Conservation (phyloP, 345 rosid genomes). For the Citrus glauca region DNA sequence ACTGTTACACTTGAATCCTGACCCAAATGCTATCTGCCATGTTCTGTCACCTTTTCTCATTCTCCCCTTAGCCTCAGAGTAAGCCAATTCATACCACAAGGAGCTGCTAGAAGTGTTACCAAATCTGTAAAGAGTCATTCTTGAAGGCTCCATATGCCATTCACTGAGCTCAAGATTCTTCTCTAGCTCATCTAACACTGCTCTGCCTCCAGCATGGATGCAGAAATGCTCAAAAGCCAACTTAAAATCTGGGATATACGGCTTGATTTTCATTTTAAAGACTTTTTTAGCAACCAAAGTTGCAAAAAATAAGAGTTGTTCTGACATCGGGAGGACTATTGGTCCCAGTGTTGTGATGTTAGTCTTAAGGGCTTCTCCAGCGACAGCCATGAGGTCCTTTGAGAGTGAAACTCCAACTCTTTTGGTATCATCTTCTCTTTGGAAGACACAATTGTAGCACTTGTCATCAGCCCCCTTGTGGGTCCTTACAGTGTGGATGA, state of each 20-base stretch:
- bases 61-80: slow-evolving; percentile 82
- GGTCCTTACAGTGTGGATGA: slow-evolving; percentile 88
- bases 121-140: slow-evolving; percentile 83
- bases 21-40: slow-evolving; percentile 95
- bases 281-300: slow-evolving; percentile 71
- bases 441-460: slow-evolving; percentile 72
- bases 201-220: slow-evolving; percentile 88
- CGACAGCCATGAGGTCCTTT: slow-evolving; percentile 89
- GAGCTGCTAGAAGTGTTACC: slow-evolving; percentile 95
- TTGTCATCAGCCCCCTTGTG: slow-evolving; percentile 86
- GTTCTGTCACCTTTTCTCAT: slow-evolving; percentile 76
- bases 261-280: slow-evolving; percentile 64
- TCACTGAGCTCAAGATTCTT: slow-evolving; percentile 69
- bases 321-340: slow-evolving; percentile 84
- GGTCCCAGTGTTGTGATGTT: slow-evolving; percentile 94
- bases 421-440: slow-evolving; percentile 60
- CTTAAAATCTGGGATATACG: slow-evolving; percentile 83
- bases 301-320: slow-evolving; percentile 66
- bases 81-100: slow-evolving; percentile 85
- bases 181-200: slow-evolving; percentile 84
- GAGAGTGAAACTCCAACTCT: slow-evolving; percentile 76
- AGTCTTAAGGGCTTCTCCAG: slow-evolving; percentile 90
- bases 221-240: slow-evolving; percentile 89
- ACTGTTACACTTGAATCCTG: slow-evolving; percentile 95
- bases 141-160: slow-evolving; percentile 95